These are phyloP conservation scores for Claviceps paspali DNA, from an alignment of 2,329 filamentous ascomycete species.

Conservation along the genomic window DNA sequence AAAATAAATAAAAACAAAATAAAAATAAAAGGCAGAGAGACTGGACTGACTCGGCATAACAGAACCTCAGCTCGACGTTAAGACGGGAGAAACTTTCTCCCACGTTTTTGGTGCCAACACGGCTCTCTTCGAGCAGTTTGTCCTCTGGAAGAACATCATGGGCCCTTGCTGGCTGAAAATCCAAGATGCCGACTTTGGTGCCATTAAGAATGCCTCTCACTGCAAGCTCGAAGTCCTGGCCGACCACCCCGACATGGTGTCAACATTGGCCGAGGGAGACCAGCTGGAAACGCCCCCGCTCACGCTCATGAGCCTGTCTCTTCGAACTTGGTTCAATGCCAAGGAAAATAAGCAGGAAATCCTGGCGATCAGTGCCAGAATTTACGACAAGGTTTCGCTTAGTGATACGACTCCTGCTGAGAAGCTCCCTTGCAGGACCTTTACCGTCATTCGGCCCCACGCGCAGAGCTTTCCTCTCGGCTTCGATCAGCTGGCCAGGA, in stretches of 20 bases:
- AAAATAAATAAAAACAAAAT: too few species aligned
- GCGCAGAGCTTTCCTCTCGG: slow-evolving; percentile 65
- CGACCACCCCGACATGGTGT: slow-evolving; percentile 61
- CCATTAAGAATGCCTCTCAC: slow-evolving; percentile 85
- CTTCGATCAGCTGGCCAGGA: slow-evolving; percentile 61
- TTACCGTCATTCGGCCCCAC: slow-evolving; percentile 77
- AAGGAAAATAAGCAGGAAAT: slow-evolving; percentile 97
- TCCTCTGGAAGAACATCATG: slow-evolving; percentile 98
- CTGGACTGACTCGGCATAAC: slow-evolving; percentile 9
- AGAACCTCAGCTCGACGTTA: slow-evolving; percentile 56
- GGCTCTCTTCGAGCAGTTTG: slow-evolving; percentile 91
- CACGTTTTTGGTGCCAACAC: slow-evolving; percentile 91
- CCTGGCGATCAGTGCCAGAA: slow-evolving; percentile 73
- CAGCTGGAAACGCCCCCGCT: slow-evolving; percentile 71
- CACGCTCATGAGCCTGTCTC: slow-evolving; percentile 87
- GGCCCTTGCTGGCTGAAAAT: slow-evolving; percentile 96
- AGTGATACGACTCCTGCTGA: slow-evolving; percentile 80
- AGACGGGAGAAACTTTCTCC: slow-evolving; percentile 78
- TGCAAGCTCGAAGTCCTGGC: slow-evolving; percentile 89
- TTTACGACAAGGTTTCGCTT: slow-evolving; percentile 82
- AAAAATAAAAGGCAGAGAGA: too few species aligned
- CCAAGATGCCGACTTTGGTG: slow-evolving; percentile 65
- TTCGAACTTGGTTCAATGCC: slow-evolving; percentile 76
- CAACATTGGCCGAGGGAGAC: slow-evolving; percentile 59
- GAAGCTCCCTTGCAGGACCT: slow-evolving; percentile 75